Evolutionary conservation across 306 rosid genomes (phyloP).

Genomic region (Macrotyloma uniflorum): DNA sequence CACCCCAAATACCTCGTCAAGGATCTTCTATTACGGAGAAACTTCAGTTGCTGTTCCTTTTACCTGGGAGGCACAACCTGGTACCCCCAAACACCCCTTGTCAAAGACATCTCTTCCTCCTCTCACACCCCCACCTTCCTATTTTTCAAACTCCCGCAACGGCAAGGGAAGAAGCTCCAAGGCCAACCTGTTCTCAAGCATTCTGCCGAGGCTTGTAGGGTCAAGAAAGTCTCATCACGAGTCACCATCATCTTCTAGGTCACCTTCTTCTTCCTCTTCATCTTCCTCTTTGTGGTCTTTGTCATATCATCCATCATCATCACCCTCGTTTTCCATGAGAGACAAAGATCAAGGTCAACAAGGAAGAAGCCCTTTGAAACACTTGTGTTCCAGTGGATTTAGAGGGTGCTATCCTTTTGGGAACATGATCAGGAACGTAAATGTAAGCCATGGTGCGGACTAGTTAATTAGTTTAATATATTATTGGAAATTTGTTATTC

Average conservation of each 20-base stretch:
- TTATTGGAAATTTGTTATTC: not conserved
- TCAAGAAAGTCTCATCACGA: slow-evolving; percentile 35
- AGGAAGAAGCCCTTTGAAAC: slow-evolving; percentile 16
- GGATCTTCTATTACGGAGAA: slow-evolving; percentile 48
- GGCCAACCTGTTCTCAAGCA: slow-evolving; percentile 8
- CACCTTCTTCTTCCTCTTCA: not conserved
- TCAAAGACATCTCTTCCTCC: slow-evolving; percentile 44
- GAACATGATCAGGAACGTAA: slow-evolving; percentile 30
- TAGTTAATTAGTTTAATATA: slow-evolving; percentile 18
- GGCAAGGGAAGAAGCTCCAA: slow-evolving; percentile 22
- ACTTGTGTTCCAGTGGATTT: not conserved
- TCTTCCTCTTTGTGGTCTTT: slow-evolving; percentile 25
- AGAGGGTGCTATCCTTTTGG: slow-evolving; percentile 44
- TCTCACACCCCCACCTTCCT: slow-evolving; percentile 54
- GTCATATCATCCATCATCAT: slow-evolving; percentile 11
- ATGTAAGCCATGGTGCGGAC: slow-evolving; percentile 34
- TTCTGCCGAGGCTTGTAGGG: slow-evolving; percentile 25
- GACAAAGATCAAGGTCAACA: not conserved
- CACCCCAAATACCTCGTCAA: slow-evolving; percentile 40
- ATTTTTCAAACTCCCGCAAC: slow-evolving; percentile 21
- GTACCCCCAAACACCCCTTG: slow-evolving; percentile 52
- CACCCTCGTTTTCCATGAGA: not conserved
- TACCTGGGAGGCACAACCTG: slow-evolving; percentile 53
- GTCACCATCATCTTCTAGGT: slow-evolving; percentile 19
- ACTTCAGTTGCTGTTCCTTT: slow-evolving; percentile 47